Evolutionary conservation across 2,329 filamentous ascomycete genomes (phyloP), one percentile per base, ranked within the genome.

Genomic region (Cordyceps fumosorosea): DNA sequence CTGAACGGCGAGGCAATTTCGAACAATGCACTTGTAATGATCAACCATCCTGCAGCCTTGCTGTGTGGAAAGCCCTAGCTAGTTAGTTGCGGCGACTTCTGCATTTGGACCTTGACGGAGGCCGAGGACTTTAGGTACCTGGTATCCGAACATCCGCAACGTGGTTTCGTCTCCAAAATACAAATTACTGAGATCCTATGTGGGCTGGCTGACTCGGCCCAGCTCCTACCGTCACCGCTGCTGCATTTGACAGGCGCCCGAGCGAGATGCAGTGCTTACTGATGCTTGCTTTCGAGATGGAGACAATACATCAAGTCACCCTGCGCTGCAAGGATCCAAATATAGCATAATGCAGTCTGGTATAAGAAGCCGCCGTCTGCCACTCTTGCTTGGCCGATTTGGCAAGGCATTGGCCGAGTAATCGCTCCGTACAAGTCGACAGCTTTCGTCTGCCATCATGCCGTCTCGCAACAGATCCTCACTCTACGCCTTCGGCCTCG

Each of bases 401-500:
- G n/a, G 51, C n/a, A n/a, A n/a, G 8, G 51, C 18, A n/a, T n/a
- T 18, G 7, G 32, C 32, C 32, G 20, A 45, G 48, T 51, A 3
- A 20, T 18, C 37, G 26, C 14, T 37, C n/a, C 16, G 29, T 37
- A 37, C n/a, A 48, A 48, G 29, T 47, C 26, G 14, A 26, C 26
- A 18, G 55, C n/a, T 5, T n/a, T 5, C 37, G 12, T 18, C 45
- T 16, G 26, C n/a, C 20, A 50, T n/a, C 44, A 57, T 57, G 55
- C 29, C 55, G 14, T 57, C 29, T 47, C 42, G 55, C 5, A 22
- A 29, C 16, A 57, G 44, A 37, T 18, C 45, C 32, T 59, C 45
- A 8, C 56, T 59, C 3, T 59, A 51, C 12, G 69, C 72, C 58
- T 56, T 78, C 22, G 69, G 71, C 24, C 69, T 80, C 20, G 58